Evolutionary conservation across 2,329 filamentous ascomycete species (phyloP), one percentile per base, ranked within the genome.

Genomic region (Metarhizium guizhouense): DNA sequence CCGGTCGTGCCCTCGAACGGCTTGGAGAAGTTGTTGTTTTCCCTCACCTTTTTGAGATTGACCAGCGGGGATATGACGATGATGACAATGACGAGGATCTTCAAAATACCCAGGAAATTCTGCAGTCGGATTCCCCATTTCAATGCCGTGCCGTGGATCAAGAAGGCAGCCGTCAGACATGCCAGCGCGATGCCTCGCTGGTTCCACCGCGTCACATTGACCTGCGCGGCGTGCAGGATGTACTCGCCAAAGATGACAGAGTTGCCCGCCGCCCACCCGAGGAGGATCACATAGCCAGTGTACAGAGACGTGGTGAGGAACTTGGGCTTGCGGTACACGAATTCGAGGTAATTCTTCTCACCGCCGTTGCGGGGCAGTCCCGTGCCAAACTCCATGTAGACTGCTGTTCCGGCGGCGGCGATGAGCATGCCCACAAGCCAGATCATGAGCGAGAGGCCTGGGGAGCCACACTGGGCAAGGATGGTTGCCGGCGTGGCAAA

Each of bases 161-260:
- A 61, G 61, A 86, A 87, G 2, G 84, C 83, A 1, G 74, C 67
- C 0, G 83, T 86, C 63, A 88, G 80, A 65, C 84, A 85, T 11
- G 79, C 83, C n/a, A 88, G 70, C 36, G 83, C 85, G 18, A 88
- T 73, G 47, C 76, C 83, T 43, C 85, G 77, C 70, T 87, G 82
- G 67, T 87, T 86, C 84, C 84, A 87, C 25, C 83, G 74, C 51
- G 73, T 77, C 29, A 85, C 80, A 60, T 87, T 79, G 25, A 82
- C 75, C 13, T 82, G 72, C 11, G 84, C 81, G 8, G 85, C 85
- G 63, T 85, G 77, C 2, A 88, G 76, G 56, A 88, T 82, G 68
- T 88, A 88, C 65, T 87, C 83, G 57, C 84, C 84, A 60, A 88
- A 87, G 43, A 87, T 78, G 59, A 88, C 81, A 1, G 80, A 85